Conservation (phyloP, 2,329 filamentous ascomycete species). For the Epicoccum sorghinum region DNA sequence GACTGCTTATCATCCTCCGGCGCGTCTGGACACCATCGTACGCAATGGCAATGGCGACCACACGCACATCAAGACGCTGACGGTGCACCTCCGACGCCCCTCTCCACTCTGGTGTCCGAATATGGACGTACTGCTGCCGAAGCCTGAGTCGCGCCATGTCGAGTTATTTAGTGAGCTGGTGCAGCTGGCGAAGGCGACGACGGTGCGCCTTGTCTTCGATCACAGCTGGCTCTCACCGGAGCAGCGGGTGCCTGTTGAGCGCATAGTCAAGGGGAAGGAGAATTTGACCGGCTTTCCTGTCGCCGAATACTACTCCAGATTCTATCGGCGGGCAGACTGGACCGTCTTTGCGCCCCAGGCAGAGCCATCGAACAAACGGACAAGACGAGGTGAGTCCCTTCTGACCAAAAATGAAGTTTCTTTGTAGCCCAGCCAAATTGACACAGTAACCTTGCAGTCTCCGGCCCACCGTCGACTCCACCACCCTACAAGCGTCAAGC, state of each 20-base stretch:
- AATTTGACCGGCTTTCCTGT: not conserved
- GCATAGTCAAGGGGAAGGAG: not conserved
- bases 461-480: not conserved
- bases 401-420: not conserved
- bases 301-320: not conserved
- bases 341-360: not conserved
- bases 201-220: not conserved
- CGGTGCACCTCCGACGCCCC: not conserved
- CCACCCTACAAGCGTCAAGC: not conserved
- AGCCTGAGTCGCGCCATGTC: not conserved
- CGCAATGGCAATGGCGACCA: not conserved
- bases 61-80: not conserved
- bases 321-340: not conserved
- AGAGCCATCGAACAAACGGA: not conserved
- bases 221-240: not conserved
- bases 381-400: not conserved
- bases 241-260: not conserved
- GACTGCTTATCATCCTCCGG: not conserved
- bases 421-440: not conserved
- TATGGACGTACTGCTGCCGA: not conserved
- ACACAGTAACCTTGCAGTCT: not conserved
- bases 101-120: not conserved
- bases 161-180: not conserved
- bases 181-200: not conserved
- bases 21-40: not conserved